Conservation (phyloP, 805 yeast genomes). For the Blastobotrys peoriensis region DNA sequence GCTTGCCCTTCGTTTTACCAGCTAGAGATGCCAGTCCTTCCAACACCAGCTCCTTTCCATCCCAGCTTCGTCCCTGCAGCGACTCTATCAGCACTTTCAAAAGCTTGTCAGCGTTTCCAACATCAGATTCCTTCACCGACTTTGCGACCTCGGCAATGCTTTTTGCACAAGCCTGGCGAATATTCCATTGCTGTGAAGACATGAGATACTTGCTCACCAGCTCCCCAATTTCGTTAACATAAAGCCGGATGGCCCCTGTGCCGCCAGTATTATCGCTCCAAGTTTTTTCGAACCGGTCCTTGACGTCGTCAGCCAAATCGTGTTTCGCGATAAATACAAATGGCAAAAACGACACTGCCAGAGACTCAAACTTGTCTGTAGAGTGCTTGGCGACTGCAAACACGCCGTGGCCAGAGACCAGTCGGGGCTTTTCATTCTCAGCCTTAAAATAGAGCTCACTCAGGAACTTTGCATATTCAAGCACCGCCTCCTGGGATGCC, state of each 20-base stretch:
- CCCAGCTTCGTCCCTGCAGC: slow-evolving; percentile 75
- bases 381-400: slow-evolving; percentile 65
- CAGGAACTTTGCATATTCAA: slow-evolving; percentile 48
- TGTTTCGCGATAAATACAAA: slow-evolving; percentile 71
- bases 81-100: slow-evolving; percentile 54
- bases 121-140: slow-evolving; percentile 10
- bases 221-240: slow-evolving; percentile 59
- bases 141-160: slow-evolving; percentile 26
- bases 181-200: slow-evolving; percentile 49
- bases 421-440: slow-evolving; percentile 39
- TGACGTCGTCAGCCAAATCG: slow-evolving; percentile 47
- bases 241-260: slow-evolving; percentile 58
- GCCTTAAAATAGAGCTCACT: slow-evolving; percentile 54
- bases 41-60: slow-evolving; percentile 74
- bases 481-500: slow-evolving; percentile 46
- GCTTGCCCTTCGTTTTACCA: slow-evolving; percentile 37
- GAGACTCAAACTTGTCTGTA: slow-evolving; percentile 56
- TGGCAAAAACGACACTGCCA: slow-evolving; percentile 66
- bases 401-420: slow-evolving; percentile 54
- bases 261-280: slow-evolving; percentile 85
- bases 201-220: slow-evolving; percentile 45
- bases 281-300: slow-evolving; percentile 47
- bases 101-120: slow-evolving; percentile 28
- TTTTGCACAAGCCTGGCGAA: slow-evolving; percentile 65
- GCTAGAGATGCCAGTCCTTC: slow-evolving; percentile 61